Evolutionary conservation across 768 basidiomycete genomes (phyloP).

Genomic region (Cystobasidium onofrii): DNA sequence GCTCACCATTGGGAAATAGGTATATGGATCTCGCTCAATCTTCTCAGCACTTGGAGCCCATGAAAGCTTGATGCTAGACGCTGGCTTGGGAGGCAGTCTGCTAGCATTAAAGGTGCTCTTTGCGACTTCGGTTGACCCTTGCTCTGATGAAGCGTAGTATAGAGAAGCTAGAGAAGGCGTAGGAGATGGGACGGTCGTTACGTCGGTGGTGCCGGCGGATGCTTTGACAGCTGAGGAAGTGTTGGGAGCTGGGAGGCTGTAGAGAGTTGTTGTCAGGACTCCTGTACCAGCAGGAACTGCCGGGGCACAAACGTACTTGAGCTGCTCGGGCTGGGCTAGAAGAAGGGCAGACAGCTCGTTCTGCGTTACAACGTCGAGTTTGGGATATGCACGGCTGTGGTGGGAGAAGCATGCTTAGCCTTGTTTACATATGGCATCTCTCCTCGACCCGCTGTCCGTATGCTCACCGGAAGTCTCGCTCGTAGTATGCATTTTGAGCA

Average conservation of each 20-base stretch:
- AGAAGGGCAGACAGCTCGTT: conserved; percentile 26
- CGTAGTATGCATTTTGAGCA: conserved; percentile 28
- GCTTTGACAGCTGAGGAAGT: conserved; percentile 4
- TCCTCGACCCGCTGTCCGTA: no score
- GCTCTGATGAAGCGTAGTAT: conserved; percentile 16
- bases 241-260: conserved; percentile 19
- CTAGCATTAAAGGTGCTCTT: neutral
- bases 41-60: conserved; percentile 13
- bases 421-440: no score
- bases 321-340: conserved; percentile 28
- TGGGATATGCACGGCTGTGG: conserved; percentile 14
- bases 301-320: neutral
- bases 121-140: neutral
- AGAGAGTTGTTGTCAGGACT: neutral
- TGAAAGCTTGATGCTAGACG: neutral
- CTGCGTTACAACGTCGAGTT: conserved; percentile 25
- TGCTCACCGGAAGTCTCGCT: conserved; percentile 33
- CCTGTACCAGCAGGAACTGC: neutral
- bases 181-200: conserved; percentile 27
- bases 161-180: conserved; percentile 26
- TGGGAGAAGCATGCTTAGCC: no score
- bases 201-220: conserved; percentile 12
- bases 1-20: conserved; percentile 28
- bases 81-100: conserved; percentile 20
- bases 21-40: neutral